These are phyloP conservation scores for Tripterygium wilfordii DNA, from an alignment of 177 flowering plant species.

Conservation along the genomic window DNA sequence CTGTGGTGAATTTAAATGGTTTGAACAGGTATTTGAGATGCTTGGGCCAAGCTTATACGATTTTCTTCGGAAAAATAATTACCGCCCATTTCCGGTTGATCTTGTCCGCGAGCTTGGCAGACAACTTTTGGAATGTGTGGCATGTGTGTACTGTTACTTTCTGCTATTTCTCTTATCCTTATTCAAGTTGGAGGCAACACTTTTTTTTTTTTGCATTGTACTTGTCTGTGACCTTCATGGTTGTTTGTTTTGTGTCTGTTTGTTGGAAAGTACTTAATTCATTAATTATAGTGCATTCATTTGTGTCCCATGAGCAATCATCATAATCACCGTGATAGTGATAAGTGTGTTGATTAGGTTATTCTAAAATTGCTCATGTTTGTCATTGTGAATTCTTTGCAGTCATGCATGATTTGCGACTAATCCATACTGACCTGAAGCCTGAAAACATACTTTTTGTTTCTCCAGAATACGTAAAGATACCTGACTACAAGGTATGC, in stretches of 20 bases:
- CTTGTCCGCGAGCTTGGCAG: conserved; percentile 90
- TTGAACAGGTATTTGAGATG: conserved; percentile 89
- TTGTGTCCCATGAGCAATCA: too few species aligned
- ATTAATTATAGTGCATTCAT: too few species aligned
- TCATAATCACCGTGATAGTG: too few species aligned
- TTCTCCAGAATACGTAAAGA: conserved; percentile 58
- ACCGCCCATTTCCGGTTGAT: conserved; percentile 86
- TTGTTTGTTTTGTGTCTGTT: not conserved
- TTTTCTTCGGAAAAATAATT: conserved; percentile 85
- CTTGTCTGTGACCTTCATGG: too few species aligned
- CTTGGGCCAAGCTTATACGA: conserved; percentile 91
- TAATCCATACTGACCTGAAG: conserved; percentile 78
- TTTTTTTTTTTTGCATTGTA: too few species aligned
- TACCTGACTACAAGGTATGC: conserved; percentile 63
- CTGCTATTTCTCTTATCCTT: not conserved
- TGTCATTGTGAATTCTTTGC: conserved; percentile 17
- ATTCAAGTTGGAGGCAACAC: not conserved
- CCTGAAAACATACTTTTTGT: conserved; percentile 75
- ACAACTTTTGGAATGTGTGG: conserved; percentile 86
- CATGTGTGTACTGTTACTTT: conserved; percentile 91
- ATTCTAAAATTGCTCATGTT: not conserved
- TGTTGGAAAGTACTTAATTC: not conserved
- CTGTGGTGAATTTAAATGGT: conserved; percentile 50
- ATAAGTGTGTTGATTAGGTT: too few species aligned
- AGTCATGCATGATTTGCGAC: conserved; percentile 77